Conservation (phyloP, 164 flowering plant species). For the Chimonanthus praecox region DNA sequence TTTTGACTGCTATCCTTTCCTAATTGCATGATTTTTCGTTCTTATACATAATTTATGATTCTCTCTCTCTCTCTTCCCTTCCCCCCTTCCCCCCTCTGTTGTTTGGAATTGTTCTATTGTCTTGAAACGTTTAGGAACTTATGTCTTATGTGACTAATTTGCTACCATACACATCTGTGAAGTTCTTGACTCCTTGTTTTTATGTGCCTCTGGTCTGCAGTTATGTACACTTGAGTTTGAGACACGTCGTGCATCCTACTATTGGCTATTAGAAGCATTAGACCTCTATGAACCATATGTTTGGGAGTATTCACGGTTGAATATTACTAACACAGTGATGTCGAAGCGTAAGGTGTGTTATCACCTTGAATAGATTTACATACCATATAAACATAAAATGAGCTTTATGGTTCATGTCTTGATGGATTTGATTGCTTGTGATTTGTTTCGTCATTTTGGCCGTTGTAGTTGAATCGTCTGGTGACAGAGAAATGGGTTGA, state of each 20-base stretch:
- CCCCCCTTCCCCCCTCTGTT: too few relatives aligned
- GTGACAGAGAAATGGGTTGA: conserved; percentile 92
- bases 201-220: conserved; percentile 32
- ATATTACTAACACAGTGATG: conserved; percentile 90
- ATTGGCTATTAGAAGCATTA: conserved; percentile 81
- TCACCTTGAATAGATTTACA: neutral
- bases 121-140: neutral
- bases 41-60: too few relatives aligned
- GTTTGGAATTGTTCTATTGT: neutral
- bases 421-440: neutral
- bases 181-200: too few relatives aligned
- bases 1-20: too few relatives aligned
- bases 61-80: too few relatives aligned
- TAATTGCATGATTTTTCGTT: too few relatives aligned
- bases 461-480: conserved; percentile 67
- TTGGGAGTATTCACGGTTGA: conserved; percentile 96
- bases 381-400: too few relatives aligned
- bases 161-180: too few relatives aligned
- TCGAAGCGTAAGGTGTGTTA: conserved; percentile 88
- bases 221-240: conserved; percentile 96
- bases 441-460: neutral
- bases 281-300: conserved; percentile 85
- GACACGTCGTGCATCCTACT: conserved; percentile 98
- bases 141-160: too few relatives aligned
- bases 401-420: neutral